phyloP scores from a whole-genome alignment of 192 early-diverging fungal species.

The Polychytrium aggregatum region DNA sequence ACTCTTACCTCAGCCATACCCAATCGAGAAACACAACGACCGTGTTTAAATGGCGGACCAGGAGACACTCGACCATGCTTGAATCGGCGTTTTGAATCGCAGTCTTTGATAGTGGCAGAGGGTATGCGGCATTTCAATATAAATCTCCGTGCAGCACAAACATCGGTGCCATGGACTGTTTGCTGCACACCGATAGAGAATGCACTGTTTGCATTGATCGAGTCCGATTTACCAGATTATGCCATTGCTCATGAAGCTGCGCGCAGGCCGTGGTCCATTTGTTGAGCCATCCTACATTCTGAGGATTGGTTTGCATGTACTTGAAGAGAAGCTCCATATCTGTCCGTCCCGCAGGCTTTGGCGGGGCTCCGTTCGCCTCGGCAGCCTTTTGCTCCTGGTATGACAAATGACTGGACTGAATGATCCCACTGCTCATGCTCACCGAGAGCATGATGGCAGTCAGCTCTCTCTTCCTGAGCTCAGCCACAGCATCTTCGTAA shows the following conservation, averaged over 20 bases:
- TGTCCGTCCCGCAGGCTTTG: no score
- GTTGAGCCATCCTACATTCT: constrained; percentile 48
- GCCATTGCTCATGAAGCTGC: constrained; percentile 13
- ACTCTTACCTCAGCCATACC: constrained; percentile 8
- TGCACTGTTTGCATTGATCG: no score
- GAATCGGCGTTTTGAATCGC: constrained; percentile 1
- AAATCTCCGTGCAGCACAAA: no score
- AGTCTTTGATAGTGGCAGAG: no score
- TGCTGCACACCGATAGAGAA: no score
- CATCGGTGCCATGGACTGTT: no score
- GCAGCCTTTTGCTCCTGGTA: no score
- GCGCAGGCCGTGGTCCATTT: constrained; percentile 19
- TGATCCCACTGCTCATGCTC: constrained; percentile 27
- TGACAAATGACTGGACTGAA: no score
- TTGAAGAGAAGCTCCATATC: constrained; percentile 21
- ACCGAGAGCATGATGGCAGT: constrained; percentile 41
- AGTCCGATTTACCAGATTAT: no score
- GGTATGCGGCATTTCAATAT: no score
- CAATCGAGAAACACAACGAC: constrained; percentile 22
- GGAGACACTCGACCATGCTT: constrained; percentile 6
- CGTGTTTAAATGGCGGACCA: constrained; percentile 16
- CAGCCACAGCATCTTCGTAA: constrained; percentile 48
- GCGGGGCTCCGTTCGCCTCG: no score
- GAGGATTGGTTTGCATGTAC: constrained; percentile 35
- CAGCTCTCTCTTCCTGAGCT: constrained; percentile 43